A percentile compares a stretch with the other conserved stretches of the same genome.
These are phyloP conservation scores for Pyricularia sp. DNA, from an alignment of 2,329 filamentous ascomycete genomes.

Conservation along the genomic window DNA sequence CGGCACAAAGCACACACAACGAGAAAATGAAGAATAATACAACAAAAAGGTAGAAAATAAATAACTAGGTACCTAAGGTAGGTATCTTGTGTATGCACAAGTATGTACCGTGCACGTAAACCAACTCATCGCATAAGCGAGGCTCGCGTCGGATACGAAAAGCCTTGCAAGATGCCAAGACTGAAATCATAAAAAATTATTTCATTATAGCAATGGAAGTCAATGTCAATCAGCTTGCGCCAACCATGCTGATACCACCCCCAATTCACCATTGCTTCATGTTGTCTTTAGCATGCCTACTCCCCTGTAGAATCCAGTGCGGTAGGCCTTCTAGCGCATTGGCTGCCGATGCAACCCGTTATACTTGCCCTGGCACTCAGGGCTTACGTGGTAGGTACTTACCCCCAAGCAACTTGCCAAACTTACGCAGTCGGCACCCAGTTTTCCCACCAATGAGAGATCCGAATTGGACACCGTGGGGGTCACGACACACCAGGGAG, in stretches of 20 bases:
- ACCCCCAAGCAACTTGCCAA: background rate
- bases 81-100: too few species aligned
- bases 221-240: background rate
- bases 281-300: background rate
- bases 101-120: too few species aligned
- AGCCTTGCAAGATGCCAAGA: background rate
- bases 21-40: background rate
- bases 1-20: background rate
- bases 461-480: background rate
- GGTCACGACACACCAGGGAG: background rate
- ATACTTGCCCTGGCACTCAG: background rate
- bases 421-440: background rate
- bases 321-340: background rate
- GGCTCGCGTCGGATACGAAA: too few species aligned
- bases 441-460: background rate
- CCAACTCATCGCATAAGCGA: too few species aligned
- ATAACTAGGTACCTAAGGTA: background rate
- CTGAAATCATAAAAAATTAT: background rate
- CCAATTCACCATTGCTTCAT: background rate
- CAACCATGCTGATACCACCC: too few species aligned
- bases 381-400: background rate
- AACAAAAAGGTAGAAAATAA: background rate
- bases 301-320: background rate
- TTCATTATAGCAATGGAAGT: background rate
- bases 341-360: background rate